Evolutionary conservation across 2,329 filamentous ascomycete genomes (phyloP).

Genomic region (Colletotrichum aenigma): DNA sequence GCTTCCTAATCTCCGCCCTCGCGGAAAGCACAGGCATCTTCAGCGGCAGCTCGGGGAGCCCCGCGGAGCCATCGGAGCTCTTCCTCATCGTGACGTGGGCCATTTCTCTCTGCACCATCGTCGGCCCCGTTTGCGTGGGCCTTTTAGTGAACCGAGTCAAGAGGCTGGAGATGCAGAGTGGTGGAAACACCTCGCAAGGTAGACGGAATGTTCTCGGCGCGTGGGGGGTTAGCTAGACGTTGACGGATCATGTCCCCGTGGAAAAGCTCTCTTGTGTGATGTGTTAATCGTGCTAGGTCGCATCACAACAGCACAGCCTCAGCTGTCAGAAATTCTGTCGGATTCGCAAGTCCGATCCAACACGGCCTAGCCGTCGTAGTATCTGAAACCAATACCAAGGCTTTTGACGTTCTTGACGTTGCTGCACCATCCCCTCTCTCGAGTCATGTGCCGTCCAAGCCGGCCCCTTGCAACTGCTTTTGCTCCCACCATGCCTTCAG

Average conservation of each 20-base stretch:
- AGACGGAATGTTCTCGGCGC: slow-evolving; percentile 14
- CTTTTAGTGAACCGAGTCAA: slow-evolving; percentile 48
- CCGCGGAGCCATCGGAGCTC: slow-evolving; percentile 37
- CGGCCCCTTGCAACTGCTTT: neutral
- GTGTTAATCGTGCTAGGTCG: neutral
- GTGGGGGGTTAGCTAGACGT: slow-evolving; percentile 13
- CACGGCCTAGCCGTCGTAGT: neutral
- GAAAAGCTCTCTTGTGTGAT: neutral
- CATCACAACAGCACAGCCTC: neutral
- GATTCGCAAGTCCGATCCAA: neutral
- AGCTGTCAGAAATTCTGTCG: neutral
- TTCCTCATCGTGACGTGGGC: slow-evolving; percentile 62
- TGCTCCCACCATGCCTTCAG: slow-evolving; percentile 50
- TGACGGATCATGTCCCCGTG: neutral
- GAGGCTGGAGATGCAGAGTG: slow-evolving; percentile 25
- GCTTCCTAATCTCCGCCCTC: slow-evolving; percentile 75
- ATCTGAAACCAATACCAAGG: neutral
- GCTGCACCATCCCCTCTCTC: neutral
- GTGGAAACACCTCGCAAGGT: neutral
- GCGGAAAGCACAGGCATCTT: slow-evolving; percentile 60
- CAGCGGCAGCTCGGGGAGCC: neutral
- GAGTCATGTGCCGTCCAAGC: neutral
- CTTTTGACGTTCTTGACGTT: neutral
- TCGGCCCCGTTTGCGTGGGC: slow-evolving; percentile 54
- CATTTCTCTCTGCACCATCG: slow-evolving; percentile 58